These are phyloP conservation scores for Tetragonia tetragonoides DNA, from an alignment of 148 eudicot species.

Conservation along the genomic window DNA sequence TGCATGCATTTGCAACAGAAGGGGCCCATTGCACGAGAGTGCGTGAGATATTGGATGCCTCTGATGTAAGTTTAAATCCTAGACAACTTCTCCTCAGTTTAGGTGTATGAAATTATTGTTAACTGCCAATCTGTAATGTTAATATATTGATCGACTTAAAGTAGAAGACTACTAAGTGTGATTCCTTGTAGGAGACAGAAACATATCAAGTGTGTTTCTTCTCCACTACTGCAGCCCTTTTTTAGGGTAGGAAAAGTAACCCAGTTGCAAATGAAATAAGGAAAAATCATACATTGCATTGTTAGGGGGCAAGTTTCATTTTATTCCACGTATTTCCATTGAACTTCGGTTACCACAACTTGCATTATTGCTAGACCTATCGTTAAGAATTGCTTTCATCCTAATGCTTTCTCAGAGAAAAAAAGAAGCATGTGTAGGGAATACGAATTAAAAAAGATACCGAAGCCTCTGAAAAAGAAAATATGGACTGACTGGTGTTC, in stretches of 20 bases:
- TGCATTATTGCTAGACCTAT: no score
- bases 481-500: not conserved
- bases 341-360: not conserved
- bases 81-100: not conserved
- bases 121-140: not conserved
- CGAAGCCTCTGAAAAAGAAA: not conserved
- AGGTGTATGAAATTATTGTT: not conserved
- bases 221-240: no score
- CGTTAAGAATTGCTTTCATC: not conserved
- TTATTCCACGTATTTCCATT: not conserved
- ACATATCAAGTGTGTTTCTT: no score
- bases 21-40: slow-evolving; percentile 94
- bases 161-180: not conserved
- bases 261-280: no score
- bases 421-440: no score
- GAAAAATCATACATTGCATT: not conserved
- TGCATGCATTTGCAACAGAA: slow-evolving; percentile 97
- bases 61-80: slow-evolving; percentile 61
- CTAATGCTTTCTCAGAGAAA: not conserved
- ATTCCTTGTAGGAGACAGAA: no score
- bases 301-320: not conserved
- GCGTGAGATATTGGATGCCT: slow-evolving; percentile 76
- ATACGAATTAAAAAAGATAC: no score
- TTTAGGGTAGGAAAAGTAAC: no score
- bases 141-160: not conserved